Evolutionary conservation across 441 rosid species (phyloP), one percentile per base, ranked within the genome.

Genomic region (Kokia cookei): DNA sequence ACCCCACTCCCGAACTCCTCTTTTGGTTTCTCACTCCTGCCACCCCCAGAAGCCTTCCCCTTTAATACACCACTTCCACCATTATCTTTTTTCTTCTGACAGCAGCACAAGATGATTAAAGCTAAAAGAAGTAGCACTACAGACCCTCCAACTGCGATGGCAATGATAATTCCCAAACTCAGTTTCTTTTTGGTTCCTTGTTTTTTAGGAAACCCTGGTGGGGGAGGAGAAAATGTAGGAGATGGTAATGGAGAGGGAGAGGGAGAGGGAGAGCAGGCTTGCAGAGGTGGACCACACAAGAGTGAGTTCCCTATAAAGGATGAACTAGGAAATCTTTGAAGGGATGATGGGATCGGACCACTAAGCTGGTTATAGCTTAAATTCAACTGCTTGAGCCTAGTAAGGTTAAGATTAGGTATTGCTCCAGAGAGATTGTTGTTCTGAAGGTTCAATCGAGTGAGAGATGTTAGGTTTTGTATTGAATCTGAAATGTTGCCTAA

Each of bases 1-100:
- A 94, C 97, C 15, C 98, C 98, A 76, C 98, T 94, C 58, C 98
- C 98, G 63, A 94, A 94, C 74, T 90, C 96, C 80, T 91, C 96
- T 77, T 84, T 88, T 37, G 96, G 96, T 78, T 91, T 90, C 82
- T 94, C 96, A 53, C 86, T 73, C 80, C 90, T 86, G 7, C 90
- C 90, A 60, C 79, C 81, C 71, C 81, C 74, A 13, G 82, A 10
- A 64, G 86, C 77, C 85, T 90, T 89, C 74, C 81, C 79, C 75
- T 88, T 88, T 37, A 76, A 75, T 17, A 79, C 87, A 71, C 84
- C 66, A 68, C 78, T 82, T 65, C 81, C 79, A 58, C 83, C 77
- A 70, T 80, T 77, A 67, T 78, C 80, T 63, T 81, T 88, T 77
- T 81, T 90, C 89, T 86, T 90, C 62, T 83, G 59, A 74, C 86